A percentile compares a stretch with the other conserved stretches of the same genome.
These are phyloP conservation scores for Vanderwaltozyma tropicalis DNA, from an alignment of 805 yeast genomes.

Conservation along the genomic window DNA sequence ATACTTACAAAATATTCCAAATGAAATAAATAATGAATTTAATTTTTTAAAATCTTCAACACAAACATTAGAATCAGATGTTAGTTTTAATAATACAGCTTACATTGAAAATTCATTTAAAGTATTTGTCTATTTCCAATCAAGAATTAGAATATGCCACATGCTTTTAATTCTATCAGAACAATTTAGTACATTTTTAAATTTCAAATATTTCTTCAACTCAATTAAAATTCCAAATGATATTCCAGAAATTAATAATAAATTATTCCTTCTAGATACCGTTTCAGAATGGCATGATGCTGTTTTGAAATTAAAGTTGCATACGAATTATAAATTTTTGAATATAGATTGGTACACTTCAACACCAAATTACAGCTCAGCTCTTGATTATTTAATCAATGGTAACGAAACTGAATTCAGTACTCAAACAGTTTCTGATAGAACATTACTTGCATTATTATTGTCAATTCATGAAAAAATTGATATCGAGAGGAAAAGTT, in stretches of 20 bases:
- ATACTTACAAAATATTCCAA: slow-evolving; percentile 32
- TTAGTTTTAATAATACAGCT: slow-evolving; percentile 18
- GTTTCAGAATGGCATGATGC: slow-evolving; percentile 42
- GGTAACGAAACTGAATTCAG: slow-evolving; percentile 29
- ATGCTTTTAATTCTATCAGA: slow-evolving; percentile 51
- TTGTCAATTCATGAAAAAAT: slow-evolving; percentile 61
- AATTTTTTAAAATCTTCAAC: slow-evolving; percentile 33
- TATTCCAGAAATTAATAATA: slow-evolving; percentile 48
- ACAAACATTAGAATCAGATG: slow-evolving; percentile 32
- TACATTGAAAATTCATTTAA: slow-evolving; percentile 29
- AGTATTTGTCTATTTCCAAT: slow-evolving; percentile 59
- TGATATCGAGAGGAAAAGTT: slow-evolving; percentile 41
- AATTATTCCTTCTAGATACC: slow-evolving; percentile 46
- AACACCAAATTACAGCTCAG: slow-evolving; percentile 35
- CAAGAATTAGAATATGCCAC: slow-evolving; percentile 67
- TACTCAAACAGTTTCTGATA: slow-evolving; percentile 24
- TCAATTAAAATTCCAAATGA: slow-evolving; percentile 51
- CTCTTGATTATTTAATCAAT: slow-evolving; percentile 37
- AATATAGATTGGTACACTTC: slow-evolving; percentile 50
- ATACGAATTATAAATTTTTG: slow-evolving; percentile 42
- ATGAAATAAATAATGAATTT: slow-evolving; percentile 33
- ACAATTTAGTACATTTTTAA: slow-evolving; percentile 40
- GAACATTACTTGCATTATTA: slow-evolving; percentile 44
- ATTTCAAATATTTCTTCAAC: slow-evolving; percentile 34
- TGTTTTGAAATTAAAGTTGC: slow-evolving; percentile 30